Conservation (phyloP, 345 rosid species). For the Durio zibethinus region DNA sequence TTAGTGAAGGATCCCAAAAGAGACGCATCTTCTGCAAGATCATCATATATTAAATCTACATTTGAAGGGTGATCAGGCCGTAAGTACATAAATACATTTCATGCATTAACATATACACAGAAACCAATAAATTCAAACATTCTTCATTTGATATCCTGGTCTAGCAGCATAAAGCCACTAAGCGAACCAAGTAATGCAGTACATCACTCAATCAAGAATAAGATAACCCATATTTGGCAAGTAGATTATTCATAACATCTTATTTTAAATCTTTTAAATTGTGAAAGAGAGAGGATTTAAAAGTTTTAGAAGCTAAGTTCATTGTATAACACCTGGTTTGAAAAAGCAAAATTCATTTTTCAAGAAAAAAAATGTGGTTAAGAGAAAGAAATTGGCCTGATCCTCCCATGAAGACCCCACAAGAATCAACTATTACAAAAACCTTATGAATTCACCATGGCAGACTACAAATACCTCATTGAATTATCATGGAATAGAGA, state of each 20-base stretch:
- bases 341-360: background rate
- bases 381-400: background rate
- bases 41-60: background rate
- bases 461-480: constrained; percentile 1
- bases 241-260: background rate
- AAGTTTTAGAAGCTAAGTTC: background rate
- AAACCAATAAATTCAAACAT: background rate
- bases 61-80: constrained; percentile 13
- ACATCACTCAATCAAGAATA: background rate
- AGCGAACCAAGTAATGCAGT: background rate
- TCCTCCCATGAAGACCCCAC: background rate
- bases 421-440: background rate
- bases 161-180: background rate
- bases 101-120: background rate
- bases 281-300: background rate
- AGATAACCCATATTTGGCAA: background rate
- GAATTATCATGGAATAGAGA: constrained; percentile 10
- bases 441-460: constrained; percentile 9
- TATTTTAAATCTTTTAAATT: background rate
- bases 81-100: background rate
- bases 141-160: background rate
- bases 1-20: constrained; percentile 1
- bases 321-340: background rate
- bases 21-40: background rate
- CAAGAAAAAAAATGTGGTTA: background rate